These are phyloP conservation scores for Marchantia polymorpha DNA, from an alignment of 225 moss, liverwort and hornwort genomes.

Conservation along the genomic window DNA sequence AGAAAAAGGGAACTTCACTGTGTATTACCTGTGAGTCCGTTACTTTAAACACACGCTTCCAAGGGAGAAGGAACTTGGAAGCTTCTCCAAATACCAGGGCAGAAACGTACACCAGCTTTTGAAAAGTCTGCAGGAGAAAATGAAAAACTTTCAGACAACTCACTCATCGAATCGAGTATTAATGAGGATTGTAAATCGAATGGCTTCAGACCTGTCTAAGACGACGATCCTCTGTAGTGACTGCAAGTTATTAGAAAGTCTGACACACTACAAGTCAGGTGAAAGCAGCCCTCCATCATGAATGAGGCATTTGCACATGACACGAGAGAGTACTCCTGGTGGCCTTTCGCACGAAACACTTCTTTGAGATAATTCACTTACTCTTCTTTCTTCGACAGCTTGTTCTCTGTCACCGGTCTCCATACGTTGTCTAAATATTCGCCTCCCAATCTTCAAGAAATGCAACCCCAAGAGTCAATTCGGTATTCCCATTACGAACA, in stretches of 20 bases:
- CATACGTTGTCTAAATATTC: slow-evolving; percentile 83
- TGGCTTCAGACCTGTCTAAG: neutral
- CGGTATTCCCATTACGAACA: neutral
- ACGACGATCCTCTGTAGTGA: neutral
- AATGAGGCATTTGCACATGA: no score
- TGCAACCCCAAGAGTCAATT: neutral
- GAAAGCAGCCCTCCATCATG: neutral
- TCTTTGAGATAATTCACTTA: slow-evolving; percentile 24
- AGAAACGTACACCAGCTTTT: slow-evolving; percentile 96
- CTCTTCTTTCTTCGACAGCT: slow-evolving; percentile 95
- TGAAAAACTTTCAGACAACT: neutral
- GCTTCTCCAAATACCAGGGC: slow-evolving; percentile 95
- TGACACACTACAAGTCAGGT: neutral
- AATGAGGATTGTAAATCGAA: neutral
- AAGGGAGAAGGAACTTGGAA: slow-evolving; percentile 92
- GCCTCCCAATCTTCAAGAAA: slow-evolving; percentile 79
- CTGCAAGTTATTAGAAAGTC: neutral
- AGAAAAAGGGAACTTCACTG: neutral
- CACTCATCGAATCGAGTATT: neutral
- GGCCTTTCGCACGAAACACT: neutral
- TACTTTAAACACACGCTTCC: slow-evolving; percentile 99
- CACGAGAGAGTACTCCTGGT: neutral
- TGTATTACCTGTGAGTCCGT: slow-evolving; percentile 73
- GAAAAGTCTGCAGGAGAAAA: slow-evolving; percentile 62
- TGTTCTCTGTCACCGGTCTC: slow-evolving; percentile 95